A percentile compares a stretch with the other conserved stretches of the same genome.
Conservation (phyloP, 2,329 filamentous ascomycete genomes). For the Chaetomium globosum region DNA sequence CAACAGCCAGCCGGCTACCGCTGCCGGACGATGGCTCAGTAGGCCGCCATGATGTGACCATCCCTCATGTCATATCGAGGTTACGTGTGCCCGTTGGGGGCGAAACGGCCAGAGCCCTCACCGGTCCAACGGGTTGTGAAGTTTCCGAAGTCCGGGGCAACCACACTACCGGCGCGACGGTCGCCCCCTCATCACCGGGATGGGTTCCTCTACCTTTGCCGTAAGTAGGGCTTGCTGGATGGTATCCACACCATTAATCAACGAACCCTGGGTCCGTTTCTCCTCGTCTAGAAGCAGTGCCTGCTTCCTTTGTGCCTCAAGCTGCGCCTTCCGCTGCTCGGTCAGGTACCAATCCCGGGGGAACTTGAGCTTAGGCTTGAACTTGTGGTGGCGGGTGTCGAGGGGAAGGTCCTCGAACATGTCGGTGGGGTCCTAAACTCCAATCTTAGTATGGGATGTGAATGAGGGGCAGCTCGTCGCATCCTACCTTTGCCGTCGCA, state of each 20-base stretch:
- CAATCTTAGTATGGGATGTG: conserved; percentile 22
- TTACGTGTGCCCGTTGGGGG: too few relatives aligned
- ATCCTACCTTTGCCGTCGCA: conserved; percentile 66
- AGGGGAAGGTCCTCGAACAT: conserved; percentile 87
- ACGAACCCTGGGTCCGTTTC: conserved; percentile 54
- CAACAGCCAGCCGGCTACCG: conserved; percentile 15
- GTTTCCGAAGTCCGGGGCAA: background rate
- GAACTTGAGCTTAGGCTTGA: conserved; percentile 69
- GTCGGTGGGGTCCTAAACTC: conserved; percentile 66
- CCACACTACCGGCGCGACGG: conserved; percentile 16
- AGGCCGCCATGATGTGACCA: background rate
- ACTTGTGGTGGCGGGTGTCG: conserved; percentile 81
- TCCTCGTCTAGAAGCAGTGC: conserved; percentile 57
- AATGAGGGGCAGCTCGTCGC: background rate
- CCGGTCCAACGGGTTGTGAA: background rate
- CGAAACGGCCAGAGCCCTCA: background rate
- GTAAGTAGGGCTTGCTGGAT: conserved; percentile 48
- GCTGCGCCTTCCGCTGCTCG: conserved; percentile 63
- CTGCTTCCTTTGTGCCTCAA: conserved; percentile 63
- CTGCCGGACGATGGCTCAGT: background rate
- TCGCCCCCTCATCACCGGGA: conserved; percentile 16
- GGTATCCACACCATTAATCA: conserved; percentile 61
- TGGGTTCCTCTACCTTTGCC: conserved; percentile 20
- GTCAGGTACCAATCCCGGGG: conserved; percentile 84
- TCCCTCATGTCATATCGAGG: background rate